Evolutionary conservation across 345 rosid species (phyloP), one percentile per base, ranked within the genome.

Genomic region (Aquilaria yunnanensis): DNA sequence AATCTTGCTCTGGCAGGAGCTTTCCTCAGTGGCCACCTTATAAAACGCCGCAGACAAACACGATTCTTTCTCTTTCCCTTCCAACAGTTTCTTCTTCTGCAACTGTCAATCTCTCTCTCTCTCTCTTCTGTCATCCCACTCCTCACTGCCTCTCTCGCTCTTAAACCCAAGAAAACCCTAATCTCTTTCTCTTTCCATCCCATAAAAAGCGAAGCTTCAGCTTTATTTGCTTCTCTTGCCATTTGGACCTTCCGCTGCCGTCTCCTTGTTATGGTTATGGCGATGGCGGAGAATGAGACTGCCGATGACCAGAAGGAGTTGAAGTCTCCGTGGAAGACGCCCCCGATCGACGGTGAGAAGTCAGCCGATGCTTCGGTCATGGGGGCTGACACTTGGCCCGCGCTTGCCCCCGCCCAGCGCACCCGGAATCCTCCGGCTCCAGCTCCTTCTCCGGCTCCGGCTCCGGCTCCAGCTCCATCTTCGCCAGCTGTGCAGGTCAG

Each of bases 331-430:
- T 93, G 96, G 98, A 89, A 87, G 72, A 83, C 86, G 12, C 81
- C 89, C 13, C 70, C 69, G 46, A 63, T 79, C 55, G 64, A 64
- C 14, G 57, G 63, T 1, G 69, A 64, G 16, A 70, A 59, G 16
- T 71, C 57, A 16, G 78, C 62, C 14, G 97, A 80, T 51, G 83
- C 85, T 70, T 76, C 88, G 2, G 91, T 84, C 47, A 84, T 85
- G 87, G 85, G 89, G 6, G 80, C 86, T 51, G 86, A 87, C 58
- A 77, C 91, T 10, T 89, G 98, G 98, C 98, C 97, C 14, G 90
- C 96, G 3, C 94, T 93, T 30, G 75, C 81, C 46, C 90, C 85
- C 53, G 84, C 84, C 9, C 96, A 81, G 14, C 85, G 82, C 45
- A 70, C 87, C 2, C 80, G 72, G 71, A 72, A 41, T 64, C 56